A percentile compares a stretch with the other conserved stretches of the same genome.
Conservation (phyloP, 2,329 filamentous ascomycete species). For the Magnaporthales sp. region DNA sequence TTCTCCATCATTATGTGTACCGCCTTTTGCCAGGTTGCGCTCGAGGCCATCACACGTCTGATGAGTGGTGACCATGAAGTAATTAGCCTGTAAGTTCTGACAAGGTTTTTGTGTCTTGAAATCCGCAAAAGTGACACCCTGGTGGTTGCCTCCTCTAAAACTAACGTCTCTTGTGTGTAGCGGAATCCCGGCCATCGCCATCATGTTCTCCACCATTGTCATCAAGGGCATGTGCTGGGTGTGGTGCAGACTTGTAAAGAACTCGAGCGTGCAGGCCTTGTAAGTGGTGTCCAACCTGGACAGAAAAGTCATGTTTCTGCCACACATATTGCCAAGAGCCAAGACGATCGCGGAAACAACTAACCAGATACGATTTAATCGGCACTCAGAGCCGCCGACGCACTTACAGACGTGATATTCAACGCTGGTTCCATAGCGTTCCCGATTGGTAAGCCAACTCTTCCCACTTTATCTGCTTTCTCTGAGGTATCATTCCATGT, state of each 20-base stretch:
- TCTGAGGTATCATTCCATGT: background rate
- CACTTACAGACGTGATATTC: conserved; percentile 63
- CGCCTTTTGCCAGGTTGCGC: conserved; percentile 68
- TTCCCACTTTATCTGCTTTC: conserved; percentile 9
- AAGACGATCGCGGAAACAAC: background rate
- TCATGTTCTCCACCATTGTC: conserved; percentile 74
- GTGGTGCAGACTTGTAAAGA: conserved; percentile 79
- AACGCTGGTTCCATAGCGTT: conserved; percentile 86
- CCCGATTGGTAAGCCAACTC: conserved; percentile 59
- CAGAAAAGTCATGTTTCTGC: background rate
- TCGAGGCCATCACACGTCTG: conserved; percentile 61
- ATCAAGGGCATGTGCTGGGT: conserved; percentile 80
- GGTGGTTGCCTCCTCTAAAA: conserved; percentile 3
- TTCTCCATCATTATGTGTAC: conserved; percentile 85
- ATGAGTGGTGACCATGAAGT: conserved; percentile 52
- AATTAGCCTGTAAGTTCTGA: conserved; percentile 51
- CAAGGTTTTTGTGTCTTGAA: background rate
- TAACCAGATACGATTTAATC: background rate
- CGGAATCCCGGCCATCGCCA: conserved; percentile 60
- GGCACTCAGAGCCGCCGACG: conserved; percentile 17
- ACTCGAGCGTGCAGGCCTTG: conserved; percentile 77
- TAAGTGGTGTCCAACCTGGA: conserved; percentile 23
- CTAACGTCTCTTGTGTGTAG: conserved; percentile 13
- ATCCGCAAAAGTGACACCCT: conserved; percentile 4
- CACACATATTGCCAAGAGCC: background rate